phyloP scores from a whole-genome alignment of 495 filamentous ascomycete genomes.

The Penicillium mononematosum region DNA sequence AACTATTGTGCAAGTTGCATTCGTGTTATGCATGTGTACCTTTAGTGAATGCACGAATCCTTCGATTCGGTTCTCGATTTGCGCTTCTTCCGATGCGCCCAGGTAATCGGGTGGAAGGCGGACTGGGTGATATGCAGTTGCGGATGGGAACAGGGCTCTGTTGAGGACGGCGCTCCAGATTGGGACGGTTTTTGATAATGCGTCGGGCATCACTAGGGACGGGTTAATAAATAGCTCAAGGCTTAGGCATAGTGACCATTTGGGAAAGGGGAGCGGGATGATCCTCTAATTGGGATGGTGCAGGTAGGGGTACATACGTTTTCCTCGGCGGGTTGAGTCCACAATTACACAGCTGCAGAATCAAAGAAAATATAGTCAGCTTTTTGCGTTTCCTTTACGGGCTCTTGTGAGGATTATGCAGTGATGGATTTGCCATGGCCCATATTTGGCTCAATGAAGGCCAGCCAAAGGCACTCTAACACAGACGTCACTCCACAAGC shows the following conservation, averaged over 20 bases:
- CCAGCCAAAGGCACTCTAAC: not conserved
- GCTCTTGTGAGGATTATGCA: not conserved
- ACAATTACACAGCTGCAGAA: slow-evolving; percentile 76
- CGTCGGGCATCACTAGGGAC: slow-evolving; percentile 77
- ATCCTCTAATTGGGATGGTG: not conserved
- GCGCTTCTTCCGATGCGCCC: slow-evolving; percentile 70
- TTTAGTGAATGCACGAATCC: slow-evolving; percentile 63
- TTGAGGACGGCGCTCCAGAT: slow-evolving; percentile 92
- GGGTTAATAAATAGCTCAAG: not conserved
- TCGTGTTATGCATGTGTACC: slow-evolving; percentile 28
- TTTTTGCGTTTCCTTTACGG: not conserved
- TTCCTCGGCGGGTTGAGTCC: slow-evolving; percentile 91
- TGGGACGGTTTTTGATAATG: slow-evolving; percentile 87
- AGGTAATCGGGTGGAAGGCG: slow-evolving; percentile 66
- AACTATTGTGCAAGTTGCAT: not conserved
- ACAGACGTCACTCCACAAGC: not conserved
- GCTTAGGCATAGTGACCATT: slow-evolving; percentile 16
- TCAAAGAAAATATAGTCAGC: slow-evolving; percentile 7
- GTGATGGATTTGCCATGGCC: not conserved
- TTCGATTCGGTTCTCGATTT: slow-evolving; percentile 68
- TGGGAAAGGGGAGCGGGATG: not conserved
- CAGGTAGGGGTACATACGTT: slow-evolving; percentile 53
- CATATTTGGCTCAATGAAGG: not conserved
- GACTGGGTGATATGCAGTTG: slow-evolving; percentile 49
- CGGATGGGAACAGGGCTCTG: slow-evolving; percentile 66